These are phyloP conservation scores for Backusella macrospora DNA, from an alignment of 192 early-diverging fungal genomes.

Conservation along the genomic window DNA sequence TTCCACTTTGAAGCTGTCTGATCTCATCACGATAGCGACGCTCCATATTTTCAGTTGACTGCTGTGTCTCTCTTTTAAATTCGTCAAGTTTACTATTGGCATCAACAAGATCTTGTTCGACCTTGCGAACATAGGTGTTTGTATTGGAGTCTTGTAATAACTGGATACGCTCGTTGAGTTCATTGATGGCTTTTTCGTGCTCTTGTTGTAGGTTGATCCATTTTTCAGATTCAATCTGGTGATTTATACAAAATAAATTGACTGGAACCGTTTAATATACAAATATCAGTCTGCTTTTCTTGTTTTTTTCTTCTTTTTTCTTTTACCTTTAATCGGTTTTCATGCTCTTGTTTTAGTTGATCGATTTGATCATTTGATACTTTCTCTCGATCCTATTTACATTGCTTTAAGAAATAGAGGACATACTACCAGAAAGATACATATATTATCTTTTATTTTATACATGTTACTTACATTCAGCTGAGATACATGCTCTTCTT, in stretches of 20 bases:
- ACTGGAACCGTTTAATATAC: too few species aligned
- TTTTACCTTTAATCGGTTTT: background rate
- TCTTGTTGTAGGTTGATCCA: background rate
- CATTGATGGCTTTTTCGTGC: background rate
- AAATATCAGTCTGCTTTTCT: background rate
- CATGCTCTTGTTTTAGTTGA: background rate
- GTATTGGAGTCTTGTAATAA: background rate
- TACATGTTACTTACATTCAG: background rate
- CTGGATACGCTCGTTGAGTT: background rate
- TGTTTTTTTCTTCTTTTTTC: too few species aligned
- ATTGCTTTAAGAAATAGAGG: too few species aligned
- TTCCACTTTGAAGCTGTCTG: constrained; percentile 29
- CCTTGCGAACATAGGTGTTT: background rate
- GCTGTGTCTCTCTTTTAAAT: constrained; percentile 1
- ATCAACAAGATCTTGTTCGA: background rate
- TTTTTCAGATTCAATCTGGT: constrained; percentile 11
- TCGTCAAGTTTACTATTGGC: constrained; percentile 6
- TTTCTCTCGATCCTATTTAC: background rate
- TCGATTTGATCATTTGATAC: background rate
- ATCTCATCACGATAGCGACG: constrained; percentile 34
- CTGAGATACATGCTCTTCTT: background rate
- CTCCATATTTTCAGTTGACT: constrained; percentile 21
- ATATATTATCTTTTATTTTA: background rate
- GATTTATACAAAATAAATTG: background rate
- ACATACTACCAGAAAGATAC: too few species aligned